These are phyloP conservation scores for Neonectria sp. DNA, from an alignment of 2,329 filamentous ascomycete species.

Conservation along the genomic window DNA sequence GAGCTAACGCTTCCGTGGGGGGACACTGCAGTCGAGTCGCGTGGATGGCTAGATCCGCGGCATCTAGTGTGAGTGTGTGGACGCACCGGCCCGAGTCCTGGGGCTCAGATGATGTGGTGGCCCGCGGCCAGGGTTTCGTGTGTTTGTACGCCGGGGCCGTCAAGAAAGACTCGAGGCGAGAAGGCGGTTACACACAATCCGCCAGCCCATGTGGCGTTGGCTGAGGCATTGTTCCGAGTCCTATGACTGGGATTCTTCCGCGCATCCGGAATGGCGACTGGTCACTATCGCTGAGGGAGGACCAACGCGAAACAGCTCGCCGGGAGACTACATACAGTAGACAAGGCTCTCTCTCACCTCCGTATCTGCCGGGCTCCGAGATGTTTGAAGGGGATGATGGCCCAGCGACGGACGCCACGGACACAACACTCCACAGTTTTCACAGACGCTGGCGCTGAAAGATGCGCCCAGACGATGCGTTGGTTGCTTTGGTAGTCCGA, in stretches of 20 bases:
- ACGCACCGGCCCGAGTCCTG: slow-evolving; percentile 18
- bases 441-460: not conserved
- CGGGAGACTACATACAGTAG: not conserved
- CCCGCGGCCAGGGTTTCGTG: not conserved
- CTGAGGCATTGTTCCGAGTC: slow-evolving; percentile 10
- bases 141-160: slow-evolving; percentile 33
- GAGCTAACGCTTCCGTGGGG: slow-evolving; percentile 12
- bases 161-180: slow-evolving; percentile 22
- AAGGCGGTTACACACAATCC: not conserved
- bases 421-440: not conserved
- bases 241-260: not conserved
- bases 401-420: not conserved
- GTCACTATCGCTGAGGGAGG: not conserved
- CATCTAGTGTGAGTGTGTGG: slow-evolving; percentile 16
- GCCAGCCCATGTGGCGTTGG: not conserved
- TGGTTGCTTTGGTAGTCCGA: not conserved
- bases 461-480: not conserved
- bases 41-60: slow-evolving; percentile 38
- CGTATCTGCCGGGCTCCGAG: not conserved
- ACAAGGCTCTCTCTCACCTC: not conserved
- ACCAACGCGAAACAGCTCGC: not conserved
- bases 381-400: slow-evolving; percentile 6
- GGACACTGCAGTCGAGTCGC: slow-evolving; percentile 34
- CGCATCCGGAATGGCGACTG: not conserved
- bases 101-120: slow-evolving; percentile 18